Evolutionary conservation across 208 protist genomes (phyloP).

Genomic region (Leishmania major): DNA sequence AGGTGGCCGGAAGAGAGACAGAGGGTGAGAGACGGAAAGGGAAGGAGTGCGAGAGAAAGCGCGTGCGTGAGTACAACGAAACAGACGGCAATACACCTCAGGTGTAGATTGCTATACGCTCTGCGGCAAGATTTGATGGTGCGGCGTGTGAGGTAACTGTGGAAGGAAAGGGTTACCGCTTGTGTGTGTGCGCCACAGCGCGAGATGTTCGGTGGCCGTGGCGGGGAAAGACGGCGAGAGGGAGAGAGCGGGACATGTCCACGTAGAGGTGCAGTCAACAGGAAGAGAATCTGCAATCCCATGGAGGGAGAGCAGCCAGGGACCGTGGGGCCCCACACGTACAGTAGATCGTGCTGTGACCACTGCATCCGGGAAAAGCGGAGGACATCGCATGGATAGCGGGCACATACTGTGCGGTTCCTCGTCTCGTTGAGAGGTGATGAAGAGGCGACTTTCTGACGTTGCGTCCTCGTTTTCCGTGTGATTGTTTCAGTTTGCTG

Average conservation of each 20-base stretch:
- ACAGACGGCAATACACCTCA: too few species aligned
- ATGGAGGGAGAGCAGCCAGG: not conserved
- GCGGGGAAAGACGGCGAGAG: not conserved
- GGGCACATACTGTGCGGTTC: not conserved
- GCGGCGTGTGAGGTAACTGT: not conserved
- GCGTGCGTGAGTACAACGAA: not conserved
- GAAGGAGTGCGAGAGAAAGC: not conserved
- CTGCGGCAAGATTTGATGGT: not conserved
- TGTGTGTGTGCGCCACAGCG: not conserved
- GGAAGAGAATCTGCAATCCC: not conserved
- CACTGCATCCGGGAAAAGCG: not conserved
- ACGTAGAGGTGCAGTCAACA: not conserved
- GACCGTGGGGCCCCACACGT: not conserved
- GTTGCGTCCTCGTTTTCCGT: not conserved
- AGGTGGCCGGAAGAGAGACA: not conserved
- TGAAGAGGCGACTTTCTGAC: not conserved
- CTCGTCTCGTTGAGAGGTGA: not conserved
- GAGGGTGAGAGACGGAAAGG: not conserved
- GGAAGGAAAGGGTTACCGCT: not conserved
- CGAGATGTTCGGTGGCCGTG: not conserved
- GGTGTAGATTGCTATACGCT: not conserved
- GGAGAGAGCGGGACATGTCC: not conserved
- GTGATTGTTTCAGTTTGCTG: not conserved
- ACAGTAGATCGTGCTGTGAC: not conserved
- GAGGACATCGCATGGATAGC: not conserved